Conservation (phyloP, 495 filamentous ascomycete species). For the Penicillium soppii region DNA sequence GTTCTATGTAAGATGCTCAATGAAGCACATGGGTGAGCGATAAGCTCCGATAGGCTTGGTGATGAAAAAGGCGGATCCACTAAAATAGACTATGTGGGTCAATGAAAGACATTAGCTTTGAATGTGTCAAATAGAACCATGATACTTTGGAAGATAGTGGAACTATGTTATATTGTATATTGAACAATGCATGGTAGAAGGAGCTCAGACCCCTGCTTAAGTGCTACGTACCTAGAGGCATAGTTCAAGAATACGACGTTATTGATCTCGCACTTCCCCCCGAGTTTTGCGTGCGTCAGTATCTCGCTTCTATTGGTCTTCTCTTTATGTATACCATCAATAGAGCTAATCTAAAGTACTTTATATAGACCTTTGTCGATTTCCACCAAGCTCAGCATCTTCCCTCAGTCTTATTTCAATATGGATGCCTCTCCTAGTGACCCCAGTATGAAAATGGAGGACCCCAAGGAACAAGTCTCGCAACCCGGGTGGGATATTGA, state of each 20-base stretch:
- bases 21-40: not conserved
- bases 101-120: no score
- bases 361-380: not conserved
- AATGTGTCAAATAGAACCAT: no score
- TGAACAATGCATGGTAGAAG: no score
- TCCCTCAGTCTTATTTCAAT: not conserved
- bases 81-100: no score
- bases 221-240: no score
- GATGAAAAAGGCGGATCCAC: no score
- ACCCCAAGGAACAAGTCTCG: constrained; percentile 3
- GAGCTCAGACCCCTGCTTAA: no score
- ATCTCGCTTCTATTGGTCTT: not conserved
- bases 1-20: no score
- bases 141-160: no score
- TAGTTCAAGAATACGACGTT: not conserved
- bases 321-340: no score
- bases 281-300: not conserved
- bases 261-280: constrained; percentile 5
- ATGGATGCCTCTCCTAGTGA: constrained; percentile 17
- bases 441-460: constrained; percentile 14
- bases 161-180: no score
- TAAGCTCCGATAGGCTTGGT: not conserved
- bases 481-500: constrained; percentile 10
- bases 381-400: not conserved
- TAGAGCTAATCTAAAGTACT: not conserved